Evolutionary conservation across 2,329 filamentous ascomycete species (phyloP).

Genomic region (Chrysosporium keratinophilum): DNA sequence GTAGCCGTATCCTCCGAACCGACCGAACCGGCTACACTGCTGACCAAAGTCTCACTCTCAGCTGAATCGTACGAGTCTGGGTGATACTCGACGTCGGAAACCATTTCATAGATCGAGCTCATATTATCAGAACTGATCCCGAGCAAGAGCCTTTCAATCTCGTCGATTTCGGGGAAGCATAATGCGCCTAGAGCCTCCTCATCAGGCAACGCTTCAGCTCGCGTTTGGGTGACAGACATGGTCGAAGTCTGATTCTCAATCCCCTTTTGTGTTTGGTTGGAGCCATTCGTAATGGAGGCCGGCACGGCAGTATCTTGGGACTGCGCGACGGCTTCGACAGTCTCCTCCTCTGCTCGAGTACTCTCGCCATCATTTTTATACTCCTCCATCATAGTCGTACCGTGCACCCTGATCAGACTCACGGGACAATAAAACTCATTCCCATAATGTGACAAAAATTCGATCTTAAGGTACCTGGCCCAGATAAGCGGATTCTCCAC

Average conservation of each 20-base stretch:
- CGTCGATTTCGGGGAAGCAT: slow-evolving; percentile 13
- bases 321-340: slow-evolving; percentile 40
- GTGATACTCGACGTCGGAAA: not conserved
- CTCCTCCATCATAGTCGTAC: slow-evolving; percentile 88
- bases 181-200: slow-evolving; percentile 8
- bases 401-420: slow-evolving; percentile 81
- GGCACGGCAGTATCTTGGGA: slow-evolving; percentile 14
- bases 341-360: slow-evolving; percentile 48
- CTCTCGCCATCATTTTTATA: slow-evolving; percentile 76
- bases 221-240: slow-evolving; percentile 17
- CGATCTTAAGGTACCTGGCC: slow-evolving; percentile 84
- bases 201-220: slow-evolving; percentile 3
- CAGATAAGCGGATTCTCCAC: slow-evolving; percentile 93
- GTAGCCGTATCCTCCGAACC: slow-evolving; percentile 1
- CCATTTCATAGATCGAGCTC: slow-evolving; percentile 12
- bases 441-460: slow-evolving; percentile 87
- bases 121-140: slow-evolving; percentile 11
- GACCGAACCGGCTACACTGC: not conserved
- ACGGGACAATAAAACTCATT: slow-evolving; percentile 95
- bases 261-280: slow-evolving; percentile 11
- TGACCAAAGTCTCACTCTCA: not conserved
- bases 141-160: slow-evolving; percentile 14
- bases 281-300: slow-evolving; percentile 18
- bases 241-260: slow-evolving; percentile 22
- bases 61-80: not conserved